These are phyloP conservation scores for Zymoseptoria pseudotritici DNA, from an alignment of 2,329 filamentous ascomycete species.

Conservation along the genomic window DNA sequence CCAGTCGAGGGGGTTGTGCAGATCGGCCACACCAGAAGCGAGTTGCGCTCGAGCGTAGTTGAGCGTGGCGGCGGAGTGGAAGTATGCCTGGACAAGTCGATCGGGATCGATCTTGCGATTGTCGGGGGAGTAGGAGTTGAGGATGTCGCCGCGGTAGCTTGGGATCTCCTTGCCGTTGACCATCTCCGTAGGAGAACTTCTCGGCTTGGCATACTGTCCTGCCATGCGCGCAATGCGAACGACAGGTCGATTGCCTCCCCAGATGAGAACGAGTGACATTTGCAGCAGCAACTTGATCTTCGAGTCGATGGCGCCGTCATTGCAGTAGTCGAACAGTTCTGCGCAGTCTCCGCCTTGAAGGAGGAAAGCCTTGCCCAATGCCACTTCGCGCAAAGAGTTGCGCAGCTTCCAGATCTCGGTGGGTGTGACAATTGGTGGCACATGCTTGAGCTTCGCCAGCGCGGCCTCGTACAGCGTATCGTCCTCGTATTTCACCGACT, in stretches of 20 bases:
- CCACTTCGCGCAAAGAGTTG: constrained; percentile 72
- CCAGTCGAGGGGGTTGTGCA: constrained; percentile 93
- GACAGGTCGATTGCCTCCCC: constrained; percentile 73
- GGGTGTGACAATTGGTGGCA: constrained; percentile 74
- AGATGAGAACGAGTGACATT: constrained; percentile 94
- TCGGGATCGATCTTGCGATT: constrained; percentile 74
- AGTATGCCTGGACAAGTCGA: constrained; percentile 83
- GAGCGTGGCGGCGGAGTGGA: constrained; percentile 86
- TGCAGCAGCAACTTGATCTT: constrained; percentile 96
- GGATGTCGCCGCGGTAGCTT: constrained; percentile 89
- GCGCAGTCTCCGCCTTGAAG: constrained; percentile 96
- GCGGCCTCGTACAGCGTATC: constrained; percentile 51
- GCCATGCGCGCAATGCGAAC: constrained; percentile 94
- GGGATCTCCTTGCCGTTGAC: constrained; percentile 73
- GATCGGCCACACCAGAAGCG: constrained; percentile 80
- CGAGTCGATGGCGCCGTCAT: constrained; percentile 78
- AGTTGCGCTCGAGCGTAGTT: constrained; percentile 86
- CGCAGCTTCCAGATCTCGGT: constrained; percentile 75
- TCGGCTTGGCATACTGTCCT: constrained; percentile 93
- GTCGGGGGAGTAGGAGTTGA: constrained; percentile 78
- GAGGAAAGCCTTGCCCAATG: constrained; percentile 82
- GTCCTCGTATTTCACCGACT: constrained; percentile 64
- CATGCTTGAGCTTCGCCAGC: constrained; percentile 55
- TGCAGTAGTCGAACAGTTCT: constrained; percentile 95
- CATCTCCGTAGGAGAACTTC: constrained; percentile 79